Percentiles rank a stretch among this genome's conserved stretches.
phyloP scores from a whole-genome alignment of 768 basidiomycete genomes.

The Podaxis sp. region DNA sequence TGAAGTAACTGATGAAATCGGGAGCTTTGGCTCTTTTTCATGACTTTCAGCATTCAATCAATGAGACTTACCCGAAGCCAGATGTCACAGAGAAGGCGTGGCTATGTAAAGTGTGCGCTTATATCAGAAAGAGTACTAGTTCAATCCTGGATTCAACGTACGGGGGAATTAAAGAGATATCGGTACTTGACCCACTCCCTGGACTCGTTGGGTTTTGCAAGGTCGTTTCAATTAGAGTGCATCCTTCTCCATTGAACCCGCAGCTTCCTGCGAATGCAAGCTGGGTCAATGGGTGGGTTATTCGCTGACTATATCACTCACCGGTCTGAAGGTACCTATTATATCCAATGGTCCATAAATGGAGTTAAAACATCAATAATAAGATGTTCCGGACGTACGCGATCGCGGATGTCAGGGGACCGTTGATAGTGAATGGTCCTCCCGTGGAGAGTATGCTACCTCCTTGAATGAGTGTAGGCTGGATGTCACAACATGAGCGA shows the following conservation, averaged over 20 bases:
- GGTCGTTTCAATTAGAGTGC: slow-evolving; percentile 33
- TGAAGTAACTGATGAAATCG: slow-evolving; percentile 22
- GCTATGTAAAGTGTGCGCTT: slow-evolving; percentile 12
- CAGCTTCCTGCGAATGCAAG: slow-evolving; percentile 23
- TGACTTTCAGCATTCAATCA: neutral
- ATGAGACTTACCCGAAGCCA: slow-evolving; percentile 28
- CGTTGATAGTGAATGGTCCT: slow-evolving; percentile 26
- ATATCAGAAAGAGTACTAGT: neutral
- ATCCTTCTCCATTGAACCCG: slow-evolving; percentile 36
- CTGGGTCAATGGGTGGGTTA: neutral
- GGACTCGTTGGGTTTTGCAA: slow-evolving; percentile 31
- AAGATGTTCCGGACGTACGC: slow-evolving; percentile 17
- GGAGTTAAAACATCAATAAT: slow-evolving; percentile 2
- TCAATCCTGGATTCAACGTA: slow-evolving; percentile 16
- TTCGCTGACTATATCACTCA: neutral
- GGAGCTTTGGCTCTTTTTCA: neutral
- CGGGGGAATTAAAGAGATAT: slow-evolving; percentile 34
- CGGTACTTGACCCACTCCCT: slow-evolving; percentile 35
- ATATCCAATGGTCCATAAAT: neutral
- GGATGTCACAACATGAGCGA: neutral
- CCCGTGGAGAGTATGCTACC: slow-evolving; percentile 32
- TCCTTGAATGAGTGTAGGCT: slow-evolving; percentile 32
- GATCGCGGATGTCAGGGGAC: slow-evolving; percentile 29
- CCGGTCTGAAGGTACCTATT: neutral
- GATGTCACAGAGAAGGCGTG: slow-evolving; percentile 34